A percentile compares a stretch with the other conserved stretches of the same genome.
These are phyloP conservation scores for Wickerhamiella alocasiicola DNA, from an alignment of 805 yeast species.

Conservation along the genomic window DNA sequence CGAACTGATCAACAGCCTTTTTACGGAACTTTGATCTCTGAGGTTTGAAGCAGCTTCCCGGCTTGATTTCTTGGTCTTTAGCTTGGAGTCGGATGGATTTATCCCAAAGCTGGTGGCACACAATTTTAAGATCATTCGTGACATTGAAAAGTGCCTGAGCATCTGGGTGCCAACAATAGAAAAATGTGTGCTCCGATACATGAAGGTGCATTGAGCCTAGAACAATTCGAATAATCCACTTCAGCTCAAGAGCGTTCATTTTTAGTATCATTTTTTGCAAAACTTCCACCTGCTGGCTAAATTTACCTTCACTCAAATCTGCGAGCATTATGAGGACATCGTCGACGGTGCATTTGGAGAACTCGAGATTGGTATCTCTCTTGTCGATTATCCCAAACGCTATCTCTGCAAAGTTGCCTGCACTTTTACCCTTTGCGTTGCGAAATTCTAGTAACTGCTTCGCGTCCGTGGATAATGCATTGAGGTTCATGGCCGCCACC, in stretches of 20 bases:
- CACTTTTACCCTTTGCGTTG: slow-evolving; percentile 31
- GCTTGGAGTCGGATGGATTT: slow-evolving; percentile 34
- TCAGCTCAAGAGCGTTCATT: slow-evolving; percentile 49
- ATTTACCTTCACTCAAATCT: slow-evolving; percentile 29
- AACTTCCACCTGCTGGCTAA: slow-evolving; percentile 32
- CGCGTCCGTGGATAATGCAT: slow-evolving; percentile 51
- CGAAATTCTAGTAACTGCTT: slow-evolving; percentile 38
- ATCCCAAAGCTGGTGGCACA: slow-evolving; percentile 47
- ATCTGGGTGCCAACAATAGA: slow-evolving; percentile 66
- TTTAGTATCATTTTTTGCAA: slow-evolving; percentile 39
- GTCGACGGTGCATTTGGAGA: slow-evolving; percentile 33
- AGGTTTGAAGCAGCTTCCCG: slow-evolving; percentile 55
- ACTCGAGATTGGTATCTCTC: slow-evolving; percentile 33
- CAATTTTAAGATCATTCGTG: slow-evolving; percentile 48
- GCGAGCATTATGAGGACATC: slow-evolving; percentile 40
- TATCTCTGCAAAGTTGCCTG: slow-evolving; percentile 37
- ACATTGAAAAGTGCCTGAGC: slow-evolving; percentile 52
- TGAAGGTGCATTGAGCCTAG: slow-evolving; percentile 38
- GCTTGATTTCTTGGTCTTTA: slow-evolving; percentile 32
- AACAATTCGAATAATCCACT: slow-evolving; percentile 57
- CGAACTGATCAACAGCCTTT: slow-evolving; percentile 40
- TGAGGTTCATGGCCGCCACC: slow-evolving; percentile 40
- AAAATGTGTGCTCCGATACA: slow-evolving; percentile 45
- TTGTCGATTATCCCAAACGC: slow-evolving; percentile 39
- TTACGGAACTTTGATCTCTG: slow-evolving; percentile 54